phyloP scores from a whole-genome alignment of 1,284 basidiomycete genomes.

The Omphalotus olearius region DNA sequence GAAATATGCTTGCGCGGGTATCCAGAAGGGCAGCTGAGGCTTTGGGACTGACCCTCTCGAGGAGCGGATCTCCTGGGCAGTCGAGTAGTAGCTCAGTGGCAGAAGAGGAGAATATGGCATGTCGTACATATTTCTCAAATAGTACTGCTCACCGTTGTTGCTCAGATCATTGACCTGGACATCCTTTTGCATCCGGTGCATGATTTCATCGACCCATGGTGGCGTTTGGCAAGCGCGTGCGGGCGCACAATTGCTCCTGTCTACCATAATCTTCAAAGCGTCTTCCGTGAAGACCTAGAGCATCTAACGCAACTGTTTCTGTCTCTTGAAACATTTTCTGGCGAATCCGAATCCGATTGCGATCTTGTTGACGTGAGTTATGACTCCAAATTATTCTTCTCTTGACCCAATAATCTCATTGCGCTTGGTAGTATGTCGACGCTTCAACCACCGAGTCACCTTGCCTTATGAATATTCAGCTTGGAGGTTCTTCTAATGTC shows the following conservation, averaged over 20 bases:
- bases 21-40: slow-evolving; percentile 10
- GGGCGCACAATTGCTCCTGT: slow-evolving; percentile 27
- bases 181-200: slow-evolving; percentile 23
- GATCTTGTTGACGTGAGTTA: slow-evolving; percentile 7
- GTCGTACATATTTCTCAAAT: slow-evolving; percentile 7
- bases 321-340: slow-evolving; percentile 25
- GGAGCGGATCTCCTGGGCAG: background rate
- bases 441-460: background rate
- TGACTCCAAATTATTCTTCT: background rate
- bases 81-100: slow-evolving; percentile 10
- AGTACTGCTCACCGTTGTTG: background rate
- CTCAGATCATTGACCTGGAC: slow-evolving; percentile 30
- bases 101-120: slow-evolving; percentile 19
- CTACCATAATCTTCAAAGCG: slow-evolving; percentile 26
- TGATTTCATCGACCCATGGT: slow-evolving; percentile 23
- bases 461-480: slow-evolving; percentile 3
- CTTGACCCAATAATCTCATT: background rate
- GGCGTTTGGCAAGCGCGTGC: slow-evolving; percentile 25
- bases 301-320: slow-evolving; percentile 31
- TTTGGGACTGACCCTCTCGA: slow-evolving; percentile 9
- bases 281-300: slow-evolving; percentile 29
- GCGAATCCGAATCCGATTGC: slow-evolving; percentile 7
- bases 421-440: background rate
- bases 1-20: slow-evolving; percentile 9
- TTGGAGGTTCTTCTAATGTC: background rate